Percentiles rank a stretch among this genome's conserved stretches.
These are phyloP conservation scores for Neofusicoccum laricinum DNA, from an alignment of 2,329 filamentous ascomycete genomes.

Conservation along the genomic window DNA sequence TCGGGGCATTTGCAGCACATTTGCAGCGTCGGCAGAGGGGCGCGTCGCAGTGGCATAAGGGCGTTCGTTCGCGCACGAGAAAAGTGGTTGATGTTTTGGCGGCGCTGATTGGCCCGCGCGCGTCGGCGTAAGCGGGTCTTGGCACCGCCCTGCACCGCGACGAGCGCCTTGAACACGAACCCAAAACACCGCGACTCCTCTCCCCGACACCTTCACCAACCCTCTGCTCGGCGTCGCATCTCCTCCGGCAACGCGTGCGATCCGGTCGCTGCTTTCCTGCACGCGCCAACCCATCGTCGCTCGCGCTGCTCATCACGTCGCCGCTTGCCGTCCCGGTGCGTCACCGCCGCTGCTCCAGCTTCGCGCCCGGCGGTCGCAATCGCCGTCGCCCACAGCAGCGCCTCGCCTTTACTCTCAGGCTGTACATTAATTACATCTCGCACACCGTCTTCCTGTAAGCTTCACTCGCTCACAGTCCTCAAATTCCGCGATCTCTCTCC, in stretches of 20 bases:
- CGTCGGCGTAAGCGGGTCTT: slow-evolving; percentile 14
- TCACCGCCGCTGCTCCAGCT: slow-evolving; percentile 10
- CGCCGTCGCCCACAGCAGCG: neutral
- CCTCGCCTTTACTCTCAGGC: neutral
- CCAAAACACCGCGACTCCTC: slow-evolving; percentile 11
- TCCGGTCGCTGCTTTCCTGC: neutral
- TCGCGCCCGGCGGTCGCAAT: slow-evolving; percentile 4
- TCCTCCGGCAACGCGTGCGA: neutral
- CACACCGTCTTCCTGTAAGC: neutral
- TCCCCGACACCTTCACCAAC: neutral
- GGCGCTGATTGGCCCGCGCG: slow-evolving; percentile 12
- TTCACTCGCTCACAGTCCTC: too few species aligned
- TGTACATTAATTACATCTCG: neutral
- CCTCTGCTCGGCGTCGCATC: neutral
- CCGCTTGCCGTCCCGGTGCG: neutral
- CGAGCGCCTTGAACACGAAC: slow-evolving; percentile 16
- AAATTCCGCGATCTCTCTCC: neutral
- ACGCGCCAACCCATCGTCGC: neutral
- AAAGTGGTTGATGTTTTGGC: slow-evolving; percentile 12
- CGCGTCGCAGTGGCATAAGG: slow-evolving; percentile 11
- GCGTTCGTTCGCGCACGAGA: slow-evolving; percentile 4
- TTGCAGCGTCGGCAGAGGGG: slow-evolving; percentile 6
- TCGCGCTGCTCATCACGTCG: neutral
- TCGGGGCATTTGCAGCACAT: neutral
- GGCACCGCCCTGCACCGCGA: slow-evolving; percentile 11